A percentile compares a stretch with the other conserved stretches of the same genome.
Conservation (phyloP, 73 alveolate species). For the Symbiodinium natans region DNA sequence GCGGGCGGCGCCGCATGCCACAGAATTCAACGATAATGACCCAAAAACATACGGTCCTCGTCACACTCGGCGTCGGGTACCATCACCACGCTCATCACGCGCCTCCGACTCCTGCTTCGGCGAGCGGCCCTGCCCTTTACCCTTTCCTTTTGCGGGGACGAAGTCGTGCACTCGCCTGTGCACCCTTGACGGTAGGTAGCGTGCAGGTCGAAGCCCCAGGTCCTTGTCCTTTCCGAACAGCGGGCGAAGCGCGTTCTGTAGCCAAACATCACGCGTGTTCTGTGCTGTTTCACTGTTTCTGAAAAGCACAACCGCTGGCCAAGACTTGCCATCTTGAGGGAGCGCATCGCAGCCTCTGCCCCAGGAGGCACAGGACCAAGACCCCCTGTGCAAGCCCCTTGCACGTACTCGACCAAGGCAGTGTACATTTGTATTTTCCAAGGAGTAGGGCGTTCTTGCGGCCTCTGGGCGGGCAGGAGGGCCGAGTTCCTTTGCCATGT, state of each 20-base stretch:
- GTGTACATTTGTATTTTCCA: too few relatives aligned
- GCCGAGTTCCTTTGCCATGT: too few relatives aligned
- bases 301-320: neutral
- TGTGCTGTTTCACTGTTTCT: neutral
- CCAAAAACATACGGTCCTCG: neutral
- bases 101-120: neutral
- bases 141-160: neutral
- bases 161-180: neutral
- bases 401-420: too few relatives aligned
- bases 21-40: too few relatives aligned
- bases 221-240: neutral
- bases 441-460: too few relatives aligned
- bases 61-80: neutral
- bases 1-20: too few relatives aligned
- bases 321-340: neutral
- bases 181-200: neutral
- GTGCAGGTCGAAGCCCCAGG: neutral
- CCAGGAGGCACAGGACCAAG: too few relatives aligned
- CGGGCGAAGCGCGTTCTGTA: neutral
- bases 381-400: too few relatives aligned
- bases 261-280: neutral
- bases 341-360: too few relatives aligned
- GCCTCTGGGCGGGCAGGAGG: too few relatives aligned
- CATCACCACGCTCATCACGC: neutral
- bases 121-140: neutral